Evolutionary conservation across 2,329 filamentous ascomycete genomes (phyloP).

Genomic region (Pestalotiopsis sp.): DNA sequence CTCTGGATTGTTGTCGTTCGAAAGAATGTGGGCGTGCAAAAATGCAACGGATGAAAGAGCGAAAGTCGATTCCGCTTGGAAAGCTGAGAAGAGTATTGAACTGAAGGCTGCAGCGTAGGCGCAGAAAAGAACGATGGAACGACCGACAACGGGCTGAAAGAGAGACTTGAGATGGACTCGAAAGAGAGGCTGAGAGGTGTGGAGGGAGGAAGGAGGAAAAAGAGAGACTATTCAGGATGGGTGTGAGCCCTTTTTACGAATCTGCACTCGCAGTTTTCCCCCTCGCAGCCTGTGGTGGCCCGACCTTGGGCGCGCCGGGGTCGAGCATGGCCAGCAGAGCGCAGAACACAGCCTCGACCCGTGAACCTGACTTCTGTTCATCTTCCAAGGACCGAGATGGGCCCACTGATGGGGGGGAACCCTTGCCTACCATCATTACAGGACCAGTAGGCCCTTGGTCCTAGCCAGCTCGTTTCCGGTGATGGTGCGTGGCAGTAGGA

Average conservation of each 20-base stretch:
- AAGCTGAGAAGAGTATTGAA: constrained; percentile 16
- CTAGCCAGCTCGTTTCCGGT: constrained; percentile 2
- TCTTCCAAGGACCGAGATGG: constrained; percentile 8
- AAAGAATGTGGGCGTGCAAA: constrained; percentile 32
- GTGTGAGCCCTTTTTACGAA: constrained; percentile 26
- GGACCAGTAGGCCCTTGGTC: constrained; percentile 3
- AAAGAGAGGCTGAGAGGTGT: constrained; percentile 11
- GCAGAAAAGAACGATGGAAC: constrained; percentile 24
- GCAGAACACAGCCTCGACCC: constrained; percentile 10
- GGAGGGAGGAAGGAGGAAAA: constrained; percentile 15
- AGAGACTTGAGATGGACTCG: constrained; percentile 23
- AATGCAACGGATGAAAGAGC: constrained; percentile 27
- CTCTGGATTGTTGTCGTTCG: constrained; percentile 26
- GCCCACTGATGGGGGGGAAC: background rate
- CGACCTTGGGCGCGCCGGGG: background rate
- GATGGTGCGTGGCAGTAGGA: background rate
- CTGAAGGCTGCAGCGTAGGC: constrained; percentile 27
- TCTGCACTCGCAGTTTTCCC: background rate
- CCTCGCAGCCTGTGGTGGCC: background rate
- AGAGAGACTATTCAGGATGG: constrained; percentile 21
- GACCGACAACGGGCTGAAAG: constrained; percentile 29
- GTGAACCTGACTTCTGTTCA: constrained; percentile 1
- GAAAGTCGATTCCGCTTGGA: constrained; percentile 35
- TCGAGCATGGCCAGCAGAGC: background rate
- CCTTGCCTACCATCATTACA: constrained; percentile 9